Evolutionary conservation across 2,329 filamentous ascomycete genomes (phyloP), one percentile per base, ranked within the genome.

Genomic region (Huntiella abstrusa): DNA sequence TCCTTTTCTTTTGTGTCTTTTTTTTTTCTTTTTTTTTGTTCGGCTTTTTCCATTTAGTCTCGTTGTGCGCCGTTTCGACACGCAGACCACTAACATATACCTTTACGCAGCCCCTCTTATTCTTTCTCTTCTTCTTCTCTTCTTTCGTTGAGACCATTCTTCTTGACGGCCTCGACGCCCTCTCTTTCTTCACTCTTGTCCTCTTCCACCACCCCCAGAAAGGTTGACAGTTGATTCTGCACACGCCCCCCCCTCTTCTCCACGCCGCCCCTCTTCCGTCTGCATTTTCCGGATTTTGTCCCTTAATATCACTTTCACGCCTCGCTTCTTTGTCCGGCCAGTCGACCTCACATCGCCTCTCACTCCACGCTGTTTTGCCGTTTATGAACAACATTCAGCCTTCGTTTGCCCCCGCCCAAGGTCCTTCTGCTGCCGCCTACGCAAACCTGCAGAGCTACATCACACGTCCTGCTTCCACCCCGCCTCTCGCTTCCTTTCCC

Each of bases 381-480:
- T 81, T 81, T 68, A 68, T 69, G 65, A 80, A 53, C 53, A 56
- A 67, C 67, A 80, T 85, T 60, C 81, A 78, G 67, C 64, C 83
- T 56, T 80, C 80, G 55, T 73, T 78, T 52, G 33, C 54, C 73
- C 79, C 58, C 67, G 83, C 57, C 78, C 79, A 53, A 77, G 76
- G 60, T 70, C 75, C 58, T 73, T 77, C 51, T 76, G 79, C 63
- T 71, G 78, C 75, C 58, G 73, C 77, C 51, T 76, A 78, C 63
- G 70, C 78, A 59, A 77, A 77, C 58, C 79, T 80, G 51, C 81
- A 80, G 55, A 76, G 75, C 62, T 73, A 75, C 52, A 80, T 76
- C 53, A 83, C 83, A 64, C 78, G 83, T 67, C 71, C 79, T 63
- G 76, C 77, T 63, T 85, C 82, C 47, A 75, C 78, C 55, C 77